phyloP scores from a whole-genome alignment of 148 eudicot species.

The Spergularia marina region DNA sequence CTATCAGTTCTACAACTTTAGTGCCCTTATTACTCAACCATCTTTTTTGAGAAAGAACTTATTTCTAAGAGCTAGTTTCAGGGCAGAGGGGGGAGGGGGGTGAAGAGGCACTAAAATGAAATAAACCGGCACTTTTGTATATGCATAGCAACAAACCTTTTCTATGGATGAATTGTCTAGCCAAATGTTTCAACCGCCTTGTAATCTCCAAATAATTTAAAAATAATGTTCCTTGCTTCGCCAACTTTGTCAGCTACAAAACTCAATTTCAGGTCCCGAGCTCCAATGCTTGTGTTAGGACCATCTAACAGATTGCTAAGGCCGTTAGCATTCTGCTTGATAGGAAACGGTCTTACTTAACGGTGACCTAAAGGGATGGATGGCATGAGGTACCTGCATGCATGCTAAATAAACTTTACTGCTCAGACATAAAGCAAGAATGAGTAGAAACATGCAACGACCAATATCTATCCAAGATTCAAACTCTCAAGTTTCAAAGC shows the following conservation, averaged over 20 bases:
- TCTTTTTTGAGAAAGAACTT: not conserved
- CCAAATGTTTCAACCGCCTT: slow-evolving; percentile 83
- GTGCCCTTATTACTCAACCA: not conserved
- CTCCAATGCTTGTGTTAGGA: slow-evolving; percentile 26
- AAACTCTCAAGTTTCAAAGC: not conserved
- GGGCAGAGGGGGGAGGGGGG: not conserved
- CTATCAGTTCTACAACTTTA: not conserved
- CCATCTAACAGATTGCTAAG: slow-evolving; percentile 24
- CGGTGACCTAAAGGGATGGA: slow-evolving; percentile 35
- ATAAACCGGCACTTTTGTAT: not conserved
- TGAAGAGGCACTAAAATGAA: not conserved
- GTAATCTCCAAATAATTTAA: slow-evolving; percentile 55
- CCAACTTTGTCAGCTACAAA: slow-evolving; percentile 62
- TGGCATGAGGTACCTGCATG: slow-evolving; percentile 75
- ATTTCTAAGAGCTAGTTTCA: not conserved
- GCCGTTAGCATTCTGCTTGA: slow-evolving; percentile 23
- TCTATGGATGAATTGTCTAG: slow-evolving; percentile 90
- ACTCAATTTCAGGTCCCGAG: slow-evolving; percentile 50
- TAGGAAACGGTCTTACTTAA: slow-evolving; percentile 34
- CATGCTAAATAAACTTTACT: slow-evolving; percentile 92
- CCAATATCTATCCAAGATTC: slow-evolving; percentile 3
- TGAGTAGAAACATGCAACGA: not conserved
- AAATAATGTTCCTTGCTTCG: slow-evolving; percentile 66
- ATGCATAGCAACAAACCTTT: slow-evolving; percentile 53
- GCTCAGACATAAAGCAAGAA: slow-evolving; percentile 49